Base-by-base conservation (phyloP, 2,329 filamentous ascomycete species). In the Calonectria hawksworthii region DNA sequence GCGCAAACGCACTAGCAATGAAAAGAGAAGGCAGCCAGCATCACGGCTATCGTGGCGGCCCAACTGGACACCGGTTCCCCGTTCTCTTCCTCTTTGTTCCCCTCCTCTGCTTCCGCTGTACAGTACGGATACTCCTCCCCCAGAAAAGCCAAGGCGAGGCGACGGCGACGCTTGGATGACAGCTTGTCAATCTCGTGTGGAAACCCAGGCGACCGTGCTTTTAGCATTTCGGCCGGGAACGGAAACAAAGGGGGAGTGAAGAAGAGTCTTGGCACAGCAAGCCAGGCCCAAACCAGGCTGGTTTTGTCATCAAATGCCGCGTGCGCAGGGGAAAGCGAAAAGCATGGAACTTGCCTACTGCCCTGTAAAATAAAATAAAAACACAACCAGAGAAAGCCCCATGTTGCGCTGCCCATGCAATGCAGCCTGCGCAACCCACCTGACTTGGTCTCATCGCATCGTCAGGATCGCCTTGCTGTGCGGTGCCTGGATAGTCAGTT, bases 291-390 rank as follows among this genome's bases (percentile, higher is more conserved):
- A 67, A 52, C 44, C 47, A 56, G 66, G 50, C 66, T 54, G 34
- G 32, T 38, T 23, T 68, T 56, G 66, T 68, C 50, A 65, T 44
- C 50, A 68, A 68, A 68, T 68, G 50, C 66, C 61, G 38, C 56
- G 56, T 63, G 56, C 34, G 34, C 34, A 63, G 56, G 56, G 56
- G 56, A 63, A 63, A 41, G 36, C 52, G 52, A 56, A 26, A 34
- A 34, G 38, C 63, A 65, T 65, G 26, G 50, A 36, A 18, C 56
- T 63, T 41, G 36, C 36, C 32, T 34, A n/a, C 23, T 38, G 23
- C 36, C 7, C 56, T 28, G 56, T 63, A 18, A 28, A 63, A 41
- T 9, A 47, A n/a, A 47, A 47, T n/a, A n/a, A 23, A 47, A 9
- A 23, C 44, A 41, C 56, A 28, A 26, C 56, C 23, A 30, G 32